A percentile compares a stretch with the other conserved stretches of the same genome.
These are phyloP conservation scores for Ambrosiella beaveri DNA, from an alignment of 2,329 filamentous ascomycete genomes.

Conservation along the genomic window DNA sequence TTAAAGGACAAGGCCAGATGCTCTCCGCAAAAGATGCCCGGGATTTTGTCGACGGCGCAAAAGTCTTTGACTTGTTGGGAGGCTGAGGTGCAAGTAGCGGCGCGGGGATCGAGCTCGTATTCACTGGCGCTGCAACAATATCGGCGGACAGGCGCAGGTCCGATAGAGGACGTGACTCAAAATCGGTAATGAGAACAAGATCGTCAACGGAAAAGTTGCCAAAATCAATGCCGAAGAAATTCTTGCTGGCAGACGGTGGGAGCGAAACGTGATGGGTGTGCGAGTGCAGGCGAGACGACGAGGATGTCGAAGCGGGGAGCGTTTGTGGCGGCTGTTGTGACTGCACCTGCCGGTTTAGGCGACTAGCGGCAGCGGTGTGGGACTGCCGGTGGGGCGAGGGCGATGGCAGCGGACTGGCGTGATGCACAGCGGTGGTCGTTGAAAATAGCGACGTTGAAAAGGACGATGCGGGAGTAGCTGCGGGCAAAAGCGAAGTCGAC, in stretches of 20 bases:
- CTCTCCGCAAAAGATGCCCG: slow-evolving; percentile 9
- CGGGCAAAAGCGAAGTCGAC: background rate
- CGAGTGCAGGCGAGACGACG: background rate
- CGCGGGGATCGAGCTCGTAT: background rate
- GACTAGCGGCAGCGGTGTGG: slow-evolving; percentile 1
- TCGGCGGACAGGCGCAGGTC: slow-evolving; percentile 5
- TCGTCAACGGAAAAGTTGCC: slow-evolving; percentile 9
- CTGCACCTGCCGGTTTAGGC: slow-evolving; percentile 1
- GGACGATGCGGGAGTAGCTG: background rate
- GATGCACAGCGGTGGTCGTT: background rate
- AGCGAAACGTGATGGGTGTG: slow-evolving; percentile 11
- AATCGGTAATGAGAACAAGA: background rate
- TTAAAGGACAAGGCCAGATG: slow-evolving; percentile 9
- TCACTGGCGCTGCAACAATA: background rate
- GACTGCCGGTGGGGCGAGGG: slow-evolving; percentile 1
- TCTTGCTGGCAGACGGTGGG: slow-evolving; percentile 10
- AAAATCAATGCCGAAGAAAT: slow-evolving; percentile 9
- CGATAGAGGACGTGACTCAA: background rate
- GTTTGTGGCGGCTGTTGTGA: background rate
- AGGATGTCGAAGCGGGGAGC: background rate
- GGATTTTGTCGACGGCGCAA: slow-evolving; percentile 3
- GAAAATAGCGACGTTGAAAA: background rate
- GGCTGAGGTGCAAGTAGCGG: background rate
- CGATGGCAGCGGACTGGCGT: background rate
- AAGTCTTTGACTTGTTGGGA: background rate